Conservation (phyloP, 2,329 filamentous ascomycete species). For the Calonectria leucothoes region DNA sequence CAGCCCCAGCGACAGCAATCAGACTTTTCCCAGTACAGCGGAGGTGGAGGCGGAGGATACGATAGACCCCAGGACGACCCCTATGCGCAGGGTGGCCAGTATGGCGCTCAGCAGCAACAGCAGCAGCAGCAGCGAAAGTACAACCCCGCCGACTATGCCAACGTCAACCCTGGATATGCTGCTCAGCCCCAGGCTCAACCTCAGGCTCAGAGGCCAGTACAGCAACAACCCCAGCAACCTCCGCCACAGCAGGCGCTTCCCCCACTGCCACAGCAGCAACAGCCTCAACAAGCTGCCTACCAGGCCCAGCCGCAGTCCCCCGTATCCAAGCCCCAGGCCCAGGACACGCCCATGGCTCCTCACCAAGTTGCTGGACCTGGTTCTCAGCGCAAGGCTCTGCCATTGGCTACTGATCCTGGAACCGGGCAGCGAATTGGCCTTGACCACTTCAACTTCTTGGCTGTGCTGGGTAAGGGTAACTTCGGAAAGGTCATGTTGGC, state of each 20-base stretch:
- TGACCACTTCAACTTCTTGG: constrained; percentile 99
- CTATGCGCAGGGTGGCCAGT: constrained; percentile 49
- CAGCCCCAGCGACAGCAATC: constrained; percentile 47
- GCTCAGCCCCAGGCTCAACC: constrained; percentile 36
- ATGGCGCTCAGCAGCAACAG: constrained; percentile 57
- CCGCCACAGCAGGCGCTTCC: constrained; percentile 52
- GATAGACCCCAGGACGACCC: constrained; percentile 50
- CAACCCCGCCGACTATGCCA: constrained; percentile 82
- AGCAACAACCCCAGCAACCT: constrained; percentile 43
- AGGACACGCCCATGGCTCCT: constrained; percentile 30
- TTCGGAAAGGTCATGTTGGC: constrained; percentile 99
- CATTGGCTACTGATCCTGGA: constrained; percentile 77
- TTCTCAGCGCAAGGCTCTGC: constrained; percentile 68
- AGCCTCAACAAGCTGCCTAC: constrained; percentile 48
- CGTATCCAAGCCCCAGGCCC: constrained; percentile 54
- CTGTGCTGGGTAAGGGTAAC: constrained; percentile 97
- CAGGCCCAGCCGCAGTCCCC: constrained; percentile 50
- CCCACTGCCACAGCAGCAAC: constrained; percentile 49
- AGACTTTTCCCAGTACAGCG: constrained; percentile 49
- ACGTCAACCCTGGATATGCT: constrained; percentile 62
- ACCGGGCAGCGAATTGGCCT: constrained; percentile 89
- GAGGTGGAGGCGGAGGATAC: constrained; percentile 41
- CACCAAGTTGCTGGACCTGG: constrained; percentile 39
- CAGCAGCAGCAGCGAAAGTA: constrained; percentile 71
- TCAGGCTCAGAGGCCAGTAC: constrained; percentile 46